Conservation (phyloP, 495 filamentous ascomycete species). For the Aspergillus incahuasiensis region DNA sequence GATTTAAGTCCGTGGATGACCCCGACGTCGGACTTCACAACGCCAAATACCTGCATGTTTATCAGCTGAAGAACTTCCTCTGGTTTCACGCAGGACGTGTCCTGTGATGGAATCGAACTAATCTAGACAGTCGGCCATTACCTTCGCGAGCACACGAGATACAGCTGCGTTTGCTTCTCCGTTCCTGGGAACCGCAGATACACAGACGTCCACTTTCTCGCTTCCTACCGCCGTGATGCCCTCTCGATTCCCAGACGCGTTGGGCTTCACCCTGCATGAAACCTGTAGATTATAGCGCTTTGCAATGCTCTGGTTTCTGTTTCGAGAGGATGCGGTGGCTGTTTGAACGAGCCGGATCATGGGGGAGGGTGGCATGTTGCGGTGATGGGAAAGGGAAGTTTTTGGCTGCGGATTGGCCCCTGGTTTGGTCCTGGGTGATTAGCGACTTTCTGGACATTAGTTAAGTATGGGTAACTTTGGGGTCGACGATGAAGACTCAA, state of each 20-base stretch:
- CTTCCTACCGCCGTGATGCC: constrained; percentile 51
- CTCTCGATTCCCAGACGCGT: constrained; percentile 55
- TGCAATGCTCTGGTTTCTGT: constrained; percentile 1
- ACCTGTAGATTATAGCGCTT: constrained; percentile 35
- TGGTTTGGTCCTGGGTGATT: neutral
- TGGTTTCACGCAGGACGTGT: neutral
- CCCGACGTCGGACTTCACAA: constrained; percentile 59
- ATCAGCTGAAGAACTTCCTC: neutral
- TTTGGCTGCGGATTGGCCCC: neutral
- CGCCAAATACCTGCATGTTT: constrained; percentile 42
- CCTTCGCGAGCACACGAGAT: constrained; percentile 58
- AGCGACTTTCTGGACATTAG: no score
- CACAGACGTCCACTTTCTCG: constrained; percentile 55
- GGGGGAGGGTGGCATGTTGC: neutral
- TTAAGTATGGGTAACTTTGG: no score
- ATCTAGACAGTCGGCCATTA: constrained; percentile 20
- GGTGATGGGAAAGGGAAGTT: neutral
- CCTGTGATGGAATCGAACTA: neutral
- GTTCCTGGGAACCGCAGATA: constrained; percentile 57
- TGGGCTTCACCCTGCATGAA: constrained; percentile 60
- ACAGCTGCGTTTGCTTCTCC: constrained; percentile 66
- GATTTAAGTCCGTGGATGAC: constrained; percentile 61
- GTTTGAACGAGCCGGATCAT: constrained; percentile 26
- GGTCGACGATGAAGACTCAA: no score
- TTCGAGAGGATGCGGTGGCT: constrained; percentile 3